Conservation (phyloP, 352 stramenopile species). For the Phytophthora aleatoria region DNA sequence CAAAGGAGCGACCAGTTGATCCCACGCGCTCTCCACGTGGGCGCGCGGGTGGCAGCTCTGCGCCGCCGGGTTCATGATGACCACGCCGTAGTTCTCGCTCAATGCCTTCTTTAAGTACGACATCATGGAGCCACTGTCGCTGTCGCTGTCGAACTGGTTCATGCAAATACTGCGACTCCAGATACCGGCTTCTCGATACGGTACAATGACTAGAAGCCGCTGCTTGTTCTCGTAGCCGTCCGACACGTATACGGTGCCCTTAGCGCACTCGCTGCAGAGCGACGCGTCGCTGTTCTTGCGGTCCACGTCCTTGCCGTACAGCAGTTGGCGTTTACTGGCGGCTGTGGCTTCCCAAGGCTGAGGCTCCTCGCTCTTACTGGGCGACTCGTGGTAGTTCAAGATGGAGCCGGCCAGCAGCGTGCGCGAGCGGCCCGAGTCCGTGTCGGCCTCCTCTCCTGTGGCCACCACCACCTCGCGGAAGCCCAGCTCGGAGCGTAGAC, state of each 20-base stretch:
- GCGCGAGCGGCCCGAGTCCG: constrained; percentile 35
- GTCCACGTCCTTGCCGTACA: constrained; percentile 35
- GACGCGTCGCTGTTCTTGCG: constrained; percentile 36
- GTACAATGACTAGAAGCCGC: constrained; percentile 81
- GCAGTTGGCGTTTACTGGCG: constrained; percentile 30
- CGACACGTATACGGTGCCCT: constrained; percentile 78
- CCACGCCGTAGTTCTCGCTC: constrained; percentile 79
- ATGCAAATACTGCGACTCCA: constrained; percentile 88
- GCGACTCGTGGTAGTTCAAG: constrained; percentile 23
- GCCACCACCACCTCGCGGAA: constrained; percentile 72
- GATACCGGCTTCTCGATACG: constrained; percentile 84
- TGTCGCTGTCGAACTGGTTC: constrained; percentile 56
- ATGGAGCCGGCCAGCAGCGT: constrained; percentile 24
- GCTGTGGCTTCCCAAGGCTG: constrained; percentile 37
- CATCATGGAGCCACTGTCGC: constrained; percentile 80
- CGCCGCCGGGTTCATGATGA: constrained; percentile 84
- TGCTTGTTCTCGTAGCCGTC: constrained; percentile 61
- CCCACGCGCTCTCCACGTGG: constrained; percentile 83
- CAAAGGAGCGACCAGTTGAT: constrained; percentile 73
- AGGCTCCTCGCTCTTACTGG: constrained; percentile 8
- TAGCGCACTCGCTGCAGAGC: constrained; percentile 55
- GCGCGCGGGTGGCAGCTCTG: constrained; percentile 73
- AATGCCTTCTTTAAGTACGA: constrained; percentile 82
- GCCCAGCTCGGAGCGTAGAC: constrained; percentile 62
- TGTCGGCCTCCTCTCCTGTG: constrained; percentile 50